Conservation (phyloP, 2,329 filamentous ascomycete genomes). For the Tolypocladium inflatum region DNA sequence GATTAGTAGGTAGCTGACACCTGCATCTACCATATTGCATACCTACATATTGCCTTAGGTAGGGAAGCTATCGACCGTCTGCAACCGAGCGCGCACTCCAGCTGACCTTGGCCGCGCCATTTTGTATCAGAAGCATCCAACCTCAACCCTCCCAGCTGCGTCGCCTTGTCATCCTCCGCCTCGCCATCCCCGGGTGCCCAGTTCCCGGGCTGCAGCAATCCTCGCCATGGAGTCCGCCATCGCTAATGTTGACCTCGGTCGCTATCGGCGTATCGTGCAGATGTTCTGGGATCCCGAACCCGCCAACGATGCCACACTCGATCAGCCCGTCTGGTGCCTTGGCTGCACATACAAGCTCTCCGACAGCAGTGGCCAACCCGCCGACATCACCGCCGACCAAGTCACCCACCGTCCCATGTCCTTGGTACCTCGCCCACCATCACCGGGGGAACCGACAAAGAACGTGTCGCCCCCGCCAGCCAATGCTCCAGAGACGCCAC, state of each 20-base stretch:
- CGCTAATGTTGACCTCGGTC: constrained; percentile 61
- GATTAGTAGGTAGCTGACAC: background rate
- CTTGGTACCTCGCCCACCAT: constrained; percentile 6
- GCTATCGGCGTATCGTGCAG: constrained; percentile 72
- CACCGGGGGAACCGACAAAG: constrained; percentile 6
- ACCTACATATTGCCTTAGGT: background rate
- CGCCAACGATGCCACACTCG: constrained; percentile 60
- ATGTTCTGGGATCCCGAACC: constrained; percentile 90
- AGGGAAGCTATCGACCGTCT: background rate
- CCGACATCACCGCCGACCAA: constrained; percentile 14
- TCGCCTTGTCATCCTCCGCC: background rate
- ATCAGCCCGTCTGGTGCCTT: constrained; percentile 77
- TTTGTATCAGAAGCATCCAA: background rate
- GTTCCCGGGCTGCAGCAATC: background rate
- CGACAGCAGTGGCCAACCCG: constrained; percentile 3
- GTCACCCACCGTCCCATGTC: constrained; percentile 2
- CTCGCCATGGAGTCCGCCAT: constrained; percentile 25
- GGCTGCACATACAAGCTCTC: constrained; percentile 41
- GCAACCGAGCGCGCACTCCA: background rate
- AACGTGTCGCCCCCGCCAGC: constrained; percentile 9
- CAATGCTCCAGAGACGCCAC: constrained; percentile 32
- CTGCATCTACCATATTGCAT: too few relatives aligned
- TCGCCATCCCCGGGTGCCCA: background rate
- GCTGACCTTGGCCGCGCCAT: background rate
- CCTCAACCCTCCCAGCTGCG: background rate